Base-by-base conservation (phyloP, 2,329 filamentous ascomycete genomes). In the Leptographium wingfieldii region DNA sequence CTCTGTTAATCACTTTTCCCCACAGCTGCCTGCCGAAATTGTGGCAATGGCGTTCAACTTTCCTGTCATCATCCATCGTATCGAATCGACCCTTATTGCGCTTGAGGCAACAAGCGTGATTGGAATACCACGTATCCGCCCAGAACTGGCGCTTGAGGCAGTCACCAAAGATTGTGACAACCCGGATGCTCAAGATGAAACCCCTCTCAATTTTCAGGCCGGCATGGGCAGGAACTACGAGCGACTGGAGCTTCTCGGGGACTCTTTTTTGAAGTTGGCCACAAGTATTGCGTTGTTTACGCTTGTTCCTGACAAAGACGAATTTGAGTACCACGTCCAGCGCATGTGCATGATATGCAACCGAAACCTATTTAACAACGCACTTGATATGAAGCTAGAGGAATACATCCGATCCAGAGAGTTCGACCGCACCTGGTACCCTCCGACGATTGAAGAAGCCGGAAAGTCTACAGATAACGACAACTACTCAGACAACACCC, bases 181-280 rank as follows among this genome's bases (percentile, higher is more conserved):
- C 64, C 85, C 84, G 0, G 87, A 87, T 9, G 89, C 95, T 46
- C 81, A 90, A 62, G 75, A 80, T 49, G 76, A 80, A 40, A 79
- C 86, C 60, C 82, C 87, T 48, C 73, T 90, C 58, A 88, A 91
- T 65, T 84, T 92, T 55, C 88, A 91, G 66, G 77, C 81, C 55
- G 92, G 91, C 3, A 96, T 96, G 90, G 90, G 91, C 1, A 86
- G 86, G 48, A 97, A 97, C 66, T 99, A 99, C 67, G 94, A 99
- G 71, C 83, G 94, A 14, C 79, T 97, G 0, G 94, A 99, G 68
- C 95, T 96, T 62, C 78, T 97, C 2, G 94, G 94, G 0, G 94
- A 99, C 70, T 88, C 87, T 40, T 96, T 96, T 67, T 78, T 99
- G 61, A 99, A 99, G 73, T 92, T 96, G 85, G 90, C 89, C 12